These are phyloP conservation scores for Fusarium sp. DNA, from an alignment of 2,329 filamentous ascomycete species.

Conservation along the genomic window DNA sequence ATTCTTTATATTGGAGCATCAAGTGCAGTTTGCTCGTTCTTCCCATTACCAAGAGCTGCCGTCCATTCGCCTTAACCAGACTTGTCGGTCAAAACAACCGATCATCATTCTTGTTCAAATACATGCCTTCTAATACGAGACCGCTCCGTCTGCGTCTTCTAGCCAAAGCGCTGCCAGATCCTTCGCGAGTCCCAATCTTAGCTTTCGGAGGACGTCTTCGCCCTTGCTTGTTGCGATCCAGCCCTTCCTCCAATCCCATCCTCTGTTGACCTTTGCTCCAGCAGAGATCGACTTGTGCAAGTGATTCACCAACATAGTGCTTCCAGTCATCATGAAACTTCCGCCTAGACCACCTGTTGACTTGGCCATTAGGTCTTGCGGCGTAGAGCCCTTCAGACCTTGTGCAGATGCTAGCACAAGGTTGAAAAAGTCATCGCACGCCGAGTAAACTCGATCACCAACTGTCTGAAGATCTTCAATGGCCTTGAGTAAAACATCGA, in stretches of 20 bases:
- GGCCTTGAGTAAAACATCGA: constrained; percentile 79
- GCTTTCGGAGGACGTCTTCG: constrained; percentile 75
- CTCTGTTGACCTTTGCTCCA: constrained; percentile 66
- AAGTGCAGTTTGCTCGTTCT: constrained; percentile 19
- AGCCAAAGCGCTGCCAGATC: constrained; percentile 79
- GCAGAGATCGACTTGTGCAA: constrained; percentile 70
- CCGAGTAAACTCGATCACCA: constrained; percentile 74
- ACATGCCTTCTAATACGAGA: constrained; percentile 52
- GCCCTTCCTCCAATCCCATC: constrained; percentile 84
- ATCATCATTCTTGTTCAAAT: constrained; percentile 30
- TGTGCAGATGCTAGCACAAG: constrained; percentile 79
- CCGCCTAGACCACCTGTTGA: constrained; percentile 68
- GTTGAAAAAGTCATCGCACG: constrained; percentile 82
- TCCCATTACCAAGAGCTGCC: constrained; percentile 36
- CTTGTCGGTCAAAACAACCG: constrained; percentile 23
- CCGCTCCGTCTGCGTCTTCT: constrained; percentile 70
- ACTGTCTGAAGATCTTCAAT: constrained; percentile 85
- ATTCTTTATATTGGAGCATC: constrained; percentile 1
- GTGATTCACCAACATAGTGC: constrained; percentile 74
- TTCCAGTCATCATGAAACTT: constrained; percentile 78
- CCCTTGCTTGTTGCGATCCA: constrained; percentile 74
- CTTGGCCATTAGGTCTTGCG: constrained; percentile 72
- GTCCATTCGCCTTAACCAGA: constrained; percentile 23
- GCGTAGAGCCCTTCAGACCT: constrained; percentile 70
- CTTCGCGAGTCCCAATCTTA: constrained; percentile 79